Evolutionary conservation across 352 stramenopile genomes (phyloP).

Genomic region (Globisporangium mamillatum): DNA sequence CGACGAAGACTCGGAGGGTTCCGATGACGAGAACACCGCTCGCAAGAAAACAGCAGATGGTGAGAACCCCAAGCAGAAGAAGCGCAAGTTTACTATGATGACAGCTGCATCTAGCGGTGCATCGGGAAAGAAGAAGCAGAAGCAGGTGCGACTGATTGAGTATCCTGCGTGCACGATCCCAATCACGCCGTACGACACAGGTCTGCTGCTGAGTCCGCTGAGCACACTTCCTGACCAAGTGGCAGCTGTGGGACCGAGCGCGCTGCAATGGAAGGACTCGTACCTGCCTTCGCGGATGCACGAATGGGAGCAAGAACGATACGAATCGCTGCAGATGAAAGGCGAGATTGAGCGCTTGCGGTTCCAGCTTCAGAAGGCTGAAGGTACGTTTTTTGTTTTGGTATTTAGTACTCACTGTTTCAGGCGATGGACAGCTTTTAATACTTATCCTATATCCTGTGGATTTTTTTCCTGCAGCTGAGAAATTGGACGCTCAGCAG

Average conservation of each 20-base stretch:
- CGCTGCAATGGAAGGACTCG: slow-evolving; percentile 72
- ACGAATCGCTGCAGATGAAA: slow-evolving; percentile 72
- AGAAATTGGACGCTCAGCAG: slow-evolving; percentile 73
- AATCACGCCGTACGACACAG: slow-evolving; percentile 61
- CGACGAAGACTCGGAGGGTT: slow-evolving; percentile 13
- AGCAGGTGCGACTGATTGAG: slow-evolving; percentile 53
- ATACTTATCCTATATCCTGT: neutral
- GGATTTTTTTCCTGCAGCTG: slow-evolving; percentile 28
- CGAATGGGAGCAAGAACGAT: slow-evolving; percentile 77
- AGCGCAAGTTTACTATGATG: slow-evolving; percentile 61
- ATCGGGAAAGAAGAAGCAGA: slow-evolving; percentile 42
- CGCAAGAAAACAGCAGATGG: neutral
- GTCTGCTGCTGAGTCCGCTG: slow-evolving; percentile 67
- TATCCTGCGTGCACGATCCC: slow-evolving; percentile 65
- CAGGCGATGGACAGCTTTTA: neutral
- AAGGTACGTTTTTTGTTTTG: slow-evolving; percentile 37
- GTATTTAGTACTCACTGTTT: neutral
- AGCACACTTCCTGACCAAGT: slow-evolving; percentile 65
- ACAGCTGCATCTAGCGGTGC: slow-evolving; percentile 7
- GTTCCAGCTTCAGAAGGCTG: slow-evolving; percentile 67
- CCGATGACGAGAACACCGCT: neutral
- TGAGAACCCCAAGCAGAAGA: slow-evolving; percentile 36
- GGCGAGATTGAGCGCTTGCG: slow-evolving; percentile 72
- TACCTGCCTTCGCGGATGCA: slow-evolving; percentile 69
- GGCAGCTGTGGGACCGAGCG: slow-evolving; percentile 54